Evolutionary conservation across 192 early-diverging fungal species (phyloP).

Genomic region (Podila horticola): DNA sequence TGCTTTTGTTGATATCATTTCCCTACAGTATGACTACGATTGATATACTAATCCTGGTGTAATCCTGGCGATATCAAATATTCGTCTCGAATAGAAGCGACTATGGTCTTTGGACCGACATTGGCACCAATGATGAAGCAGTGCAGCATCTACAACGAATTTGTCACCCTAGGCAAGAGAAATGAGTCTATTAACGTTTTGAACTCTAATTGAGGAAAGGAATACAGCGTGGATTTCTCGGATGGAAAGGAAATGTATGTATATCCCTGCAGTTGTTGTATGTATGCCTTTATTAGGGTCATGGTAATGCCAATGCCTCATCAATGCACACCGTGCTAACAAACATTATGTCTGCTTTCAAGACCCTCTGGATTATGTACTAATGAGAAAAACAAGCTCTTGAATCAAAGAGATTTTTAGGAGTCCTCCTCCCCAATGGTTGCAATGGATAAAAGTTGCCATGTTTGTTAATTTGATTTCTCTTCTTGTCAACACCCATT

Average conservation of each 20-base stretch:
- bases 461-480: too few relatives aligned
- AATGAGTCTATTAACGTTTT: slow-evolving; percentile 19
- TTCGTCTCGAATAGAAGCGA: slow-evolving; percentile 12
- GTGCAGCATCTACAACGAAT: slow-evolving; percentile 19
- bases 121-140: slow-evolving; percentile 19
- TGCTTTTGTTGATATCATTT: slow-evolving; percentile 5
- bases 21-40: background rate
- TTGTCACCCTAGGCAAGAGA: slow-evolving; percentile 21
- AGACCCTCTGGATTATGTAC: too few relatives aligned
- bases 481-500: too few relatives aligned
- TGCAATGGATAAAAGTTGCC: too few relatives aligned
- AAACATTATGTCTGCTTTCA: too few relatives aligned
- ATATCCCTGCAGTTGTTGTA: background rate
- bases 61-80: background rate
- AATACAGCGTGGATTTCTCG: slow-evolving; percentile 13
- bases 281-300: background rate
- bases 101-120: slow-evolving; percentile 21
- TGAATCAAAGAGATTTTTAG: too few relatives aligned
- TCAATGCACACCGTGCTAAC: slow-evolving; percentile 5
- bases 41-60: too few relatives aligned
- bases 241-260: slow-evolving; percentile 21
- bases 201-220: slow-evolving; percentile 17
- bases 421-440: too few relatives aligned
- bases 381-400: too few relatives aligned
- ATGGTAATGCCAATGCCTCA: background rate